Evolutionary conservation across 768 basidiomycete species (phyloP).

Genomic region (Auricularia cornea): DNA sequence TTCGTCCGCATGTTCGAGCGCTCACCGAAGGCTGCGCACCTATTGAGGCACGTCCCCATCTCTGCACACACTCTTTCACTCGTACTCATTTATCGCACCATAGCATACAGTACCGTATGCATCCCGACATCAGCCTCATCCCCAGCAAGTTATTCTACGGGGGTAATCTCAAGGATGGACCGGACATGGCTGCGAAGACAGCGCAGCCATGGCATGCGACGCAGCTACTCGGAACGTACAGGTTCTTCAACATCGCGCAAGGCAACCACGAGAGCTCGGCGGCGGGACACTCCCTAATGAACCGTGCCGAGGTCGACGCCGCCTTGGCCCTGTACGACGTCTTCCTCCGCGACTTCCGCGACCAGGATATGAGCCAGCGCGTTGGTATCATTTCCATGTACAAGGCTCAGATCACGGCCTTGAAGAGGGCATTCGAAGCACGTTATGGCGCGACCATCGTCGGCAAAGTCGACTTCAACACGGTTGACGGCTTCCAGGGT

Average conservation of each 20-base stretch:
- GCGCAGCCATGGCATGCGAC: conserved; percentile 77
- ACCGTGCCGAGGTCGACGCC: conserved; percentile 61
- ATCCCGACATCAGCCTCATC: conserved; percentile 85
- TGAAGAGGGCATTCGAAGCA: conserved; percentile 58
- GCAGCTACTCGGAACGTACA: conserved; percentile 73
- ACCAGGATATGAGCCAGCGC: conserved; percentile 43
- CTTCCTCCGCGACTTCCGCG: conserved; percentile 53
- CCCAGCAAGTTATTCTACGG: conserved; percentile 87
- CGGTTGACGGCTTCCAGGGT: conserved; percentile 98
- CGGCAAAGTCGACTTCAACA: conserved; percentile 81
- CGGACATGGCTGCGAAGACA: conserved; percentile 79
- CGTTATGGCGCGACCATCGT: conserved; percentile 66
- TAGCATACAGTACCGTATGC: conserved; percentile 99
- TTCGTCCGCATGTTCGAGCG: conserved; percentile 86
- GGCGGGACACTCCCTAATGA: conserved; percentile 63
- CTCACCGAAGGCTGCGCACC: conserved; percentile 74
- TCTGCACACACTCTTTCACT: not conserved
- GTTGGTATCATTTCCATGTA: conserved; percentile 89
- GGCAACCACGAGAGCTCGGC: conserved; percentile 55
- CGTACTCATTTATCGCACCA: not conserved
- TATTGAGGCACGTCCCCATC: conserved; percentile 58
- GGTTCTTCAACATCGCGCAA: conserved; percentile 72
- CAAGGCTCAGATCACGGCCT: conserved; percentile 73
- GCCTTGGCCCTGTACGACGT: conserved; percentile 72
- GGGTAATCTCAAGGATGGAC: conserved; percentile 73